Evolutionary conservation across 805 yeast genomes (phyloP).

Genomic region (Teunomyces aglyptinius): DNA sequence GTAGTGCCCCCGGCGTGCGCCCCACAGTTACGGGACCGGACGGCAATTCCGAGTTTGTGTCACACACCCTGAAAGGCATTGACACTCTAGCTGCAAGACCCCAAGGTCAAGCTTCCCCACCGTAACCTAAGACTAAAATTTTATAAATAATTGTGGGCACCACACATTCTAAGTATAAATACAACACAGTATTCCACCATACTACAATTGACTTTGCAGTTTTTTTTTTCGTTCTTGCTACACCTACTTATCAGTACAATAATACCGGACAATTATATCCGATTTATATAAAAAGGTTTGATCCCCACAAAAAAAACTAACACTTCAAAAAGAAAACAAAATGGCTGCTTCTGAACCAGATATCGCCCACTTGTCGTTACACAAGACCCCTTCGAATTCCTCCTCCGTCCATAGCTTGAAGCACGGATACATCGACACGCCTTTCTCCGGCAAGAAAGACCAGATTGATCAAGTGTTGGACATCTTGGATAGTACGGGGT

Average conservation of each 20-base stretch:
- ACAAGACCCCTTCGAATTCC: slow-evolving; percentile 26
- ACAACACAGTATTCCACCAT: neutral
- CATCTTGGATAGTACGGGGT: slow-evolving; percentile 75
- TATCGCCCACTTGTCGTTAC: slow-evolving; percentile 22
- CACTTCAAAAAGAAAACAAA: neutral
- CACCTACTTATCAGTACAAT: neutral
- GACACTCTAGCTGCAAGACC: neutral
- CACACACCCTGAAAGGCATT: neutral
- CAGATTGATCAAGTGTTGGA: slow-evolving; percentile 84
- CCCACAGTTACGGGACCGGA: neutral
- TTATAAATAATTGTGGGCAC: neutral
- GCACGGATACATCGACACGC: slow-evolving; percentile 69
- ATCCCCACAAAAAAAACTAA: neutral
- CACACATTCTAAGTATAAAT: slow-evolving; percentile 2
- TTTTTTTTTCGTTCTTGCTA: no score
- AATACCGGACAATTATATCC: neutral
- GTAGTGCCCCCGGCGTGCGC: neutral
- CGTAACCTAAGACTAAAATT: neutral
- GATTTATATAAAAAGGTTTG: neutral
- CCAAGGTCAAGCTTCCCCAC: slow-evolving; percentile 2
- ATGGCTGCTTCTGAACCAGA: slow-evolving; percentile 14
- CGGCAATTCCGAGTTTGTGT: slow-evolving; percentile 4
- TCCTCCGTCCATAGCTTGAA: slow-evolving; percentile 31
- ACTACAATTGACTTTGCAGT: no score
- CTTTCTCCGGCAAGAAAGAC: slow-evolving; percentile 75